These are phyloP conservation scores for Chenopodium berlandieri DNA, from an alignment of 148 eudicot species.

Conservation along the genomic window DNA sequence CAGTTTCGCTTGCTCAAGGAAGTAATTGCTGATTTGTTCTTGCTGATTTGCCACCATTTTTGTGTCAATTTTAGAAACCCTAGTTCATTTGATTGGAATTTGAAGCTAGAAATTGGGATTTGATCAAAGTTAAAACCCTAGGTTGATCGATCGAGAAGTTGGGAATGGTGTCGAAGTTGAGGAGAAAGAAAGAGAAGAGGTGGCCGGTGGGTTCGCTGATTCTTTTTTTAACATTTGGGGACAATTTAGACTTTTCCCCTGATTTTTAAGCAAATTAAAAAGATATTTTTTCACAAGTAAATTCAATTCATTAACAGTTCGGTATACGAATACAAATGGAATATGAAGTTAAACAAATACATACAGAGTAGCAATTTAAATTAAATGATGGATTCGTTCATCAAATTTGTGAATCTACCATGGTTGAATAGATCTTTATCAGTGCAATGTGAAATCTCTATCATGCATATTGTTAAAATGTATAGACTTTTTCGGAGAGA, in stretches of 20 bases:
- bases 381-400: too few species aligned
- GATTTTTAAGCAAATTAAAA: not conserved
- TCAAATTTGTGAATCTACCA: too few species aligned
- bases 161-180: not conserved
- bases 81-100: constrained; percentile 6
- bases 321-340: too few species aligned
- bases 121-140: constrained; percentile 13
- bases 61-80: not conserved
- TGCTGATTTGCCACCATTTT: constrained; percentile 43
- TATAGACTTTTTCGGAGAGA: too few species aligned
- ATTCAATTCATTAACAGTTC: too few species aligned
- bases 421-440: too few species aligned
- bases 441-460: too few species aligned
- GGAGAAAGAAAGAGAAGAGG: not conserved
- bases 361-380: too few species aligned
- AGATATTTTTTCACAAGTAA: too few species aligned
- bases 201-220: not conserved
- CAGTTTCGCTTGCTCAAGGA: constrained; percentile 50
- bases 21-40: constrained; percentile 55
- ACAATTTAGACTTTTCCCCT: not conserved
- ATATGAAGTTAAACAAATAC: too few species aligned
- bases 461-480: too few species aligned
- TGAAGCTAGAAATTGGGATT: not conserved
- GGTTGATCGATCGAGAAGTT: not conserved
- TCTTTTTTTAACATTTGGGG: not conserved